phyloP scores from a whole-genome alignment of 2,329 filamentous ascomycete genomes.

The Thermothelomyces thermophilus region DNA sequence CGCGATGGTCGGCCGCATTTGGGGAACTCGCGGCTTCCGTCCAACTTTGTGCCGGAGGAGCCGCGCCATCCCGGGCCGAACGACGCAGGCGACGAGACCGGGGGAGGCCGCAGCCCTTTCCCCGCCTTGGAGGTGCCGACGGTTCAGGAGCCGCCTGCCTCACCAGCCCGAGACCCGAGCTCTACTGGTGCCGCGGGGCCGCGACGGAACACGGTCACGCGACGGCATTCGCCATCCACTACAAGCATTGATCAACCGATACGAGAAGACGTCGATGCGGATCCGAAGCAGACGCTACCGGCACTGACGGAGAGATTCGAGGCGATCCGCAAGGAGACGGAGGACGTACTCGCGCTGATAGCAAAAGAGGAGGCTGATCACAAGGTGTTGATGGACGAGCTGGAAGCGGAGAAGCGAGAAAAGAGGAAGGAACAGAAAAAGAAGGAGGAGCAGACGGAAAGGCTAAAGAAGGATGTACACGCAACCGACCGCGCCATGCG shows the following conservation, averaged over 20 bases:
- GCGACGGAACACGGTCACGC: conserved; percentile 63
- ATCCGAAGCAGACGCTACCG: conserved; percentile 61
- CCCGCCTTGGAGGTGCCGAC: conserved; percentile 55
- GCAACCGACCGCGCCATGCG: conserved; percentile 76
- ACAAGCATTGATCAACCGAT: conserved; percentile 45
- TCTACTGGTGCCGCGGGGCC: conserved; percentile 29
- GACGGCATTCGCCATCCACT: conserved; percentile 69
- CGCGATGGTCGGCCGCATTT: conserved; percentile 57
- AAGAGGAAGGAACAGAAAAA: conserved; percentile 74
- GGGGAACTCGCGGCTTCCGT: conserved; percentile 49
- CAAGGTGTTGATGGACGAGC: conserved; percentile 55
- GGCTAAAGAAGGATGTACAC: conserved; percentile 73
- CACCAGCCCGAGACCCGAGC: conserved; percentile 60
- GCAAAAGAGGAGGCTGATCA: conserved; percentile 66
- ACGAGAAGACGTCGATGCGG: conserved; percentile 41
- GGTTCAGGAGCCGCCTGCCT: conserved; percentile 53
- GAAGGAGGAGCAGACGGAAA: conserved; percentile 84
- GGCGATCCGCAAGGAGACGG: conserved; percentile 71
- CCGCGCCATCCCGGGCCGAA: conserved; percentile 34
- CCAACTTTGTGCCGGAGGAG: conserved; percentile 50
- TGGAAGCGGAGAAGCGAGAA: conserved; percentile 72
- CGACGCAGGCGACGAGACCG: conserved; percentile 45
- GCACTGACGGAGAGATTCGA: conserved; percentile 79
- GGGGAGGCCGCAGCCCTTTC: conserved; percentile 42
- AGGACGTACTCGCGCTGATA: conserved; percentile 66